Base-by-base conservation (phyloP, 1,139 yeast species). In the Kazachstania sp. region DNA sequence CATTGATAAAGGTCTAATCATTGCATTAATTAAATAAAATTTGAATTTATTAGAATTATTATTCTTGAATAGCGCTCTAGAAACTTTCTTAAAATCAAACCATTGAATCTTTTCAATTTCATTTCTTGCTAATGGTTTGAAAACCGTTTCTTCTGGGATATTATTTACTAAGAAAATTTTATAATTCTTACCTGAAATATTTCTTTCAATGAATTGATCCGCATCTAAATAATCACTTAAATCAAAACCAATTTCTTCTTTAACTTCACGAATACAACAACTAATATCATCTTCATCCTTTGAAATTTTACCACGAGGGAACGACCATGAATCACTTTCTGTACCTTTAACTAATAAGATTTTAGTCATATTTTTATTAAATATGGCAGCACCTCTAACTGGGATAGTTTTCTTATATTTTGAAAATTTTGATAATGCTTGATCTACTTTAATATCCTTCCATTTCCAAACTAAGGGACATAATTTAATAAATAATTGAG, bases 221-320 rank as follows among this genome's bases (percentile, higher is more conserved):
- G 82, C 83, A 51, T 78, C 77, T 45, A 90, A 73, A 55, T 75
- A 76, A 12, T 79, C 80, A 4, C 80, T 68, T 44, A 87, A 81
- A 65, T 90, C 94, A 59, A 83, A 88, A 0, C 98, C 96, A n/a
- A 90, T 92, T 65, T 94, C 99, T 68, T 94, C 99, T 53, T 76
- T 77, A 20, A 86, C 92, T 65, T 94, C 99, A 61, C 99, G 77
- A n/a, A 86, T 69, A 4, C 97, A 97, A 71, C 98, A 94, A 47
- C 77, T 81, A n/a, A 79, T 75, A 65, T 94, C 98, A 8, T 81
- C 72, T 67, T 94, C 99, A 60, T 82, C 95, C 63, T 92, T 90
- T 37, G 95, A 86, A 49, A 94, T 94, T 67, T 94, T 94, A 8
- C 99, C 99, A 64, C 96, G 74, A 4, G 99, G 99, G 60, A 94